Base-by-base conservation (phyloP, 2,329 filamentous ascomycete species). In the Hymenoscyphus linearis region DNA sequence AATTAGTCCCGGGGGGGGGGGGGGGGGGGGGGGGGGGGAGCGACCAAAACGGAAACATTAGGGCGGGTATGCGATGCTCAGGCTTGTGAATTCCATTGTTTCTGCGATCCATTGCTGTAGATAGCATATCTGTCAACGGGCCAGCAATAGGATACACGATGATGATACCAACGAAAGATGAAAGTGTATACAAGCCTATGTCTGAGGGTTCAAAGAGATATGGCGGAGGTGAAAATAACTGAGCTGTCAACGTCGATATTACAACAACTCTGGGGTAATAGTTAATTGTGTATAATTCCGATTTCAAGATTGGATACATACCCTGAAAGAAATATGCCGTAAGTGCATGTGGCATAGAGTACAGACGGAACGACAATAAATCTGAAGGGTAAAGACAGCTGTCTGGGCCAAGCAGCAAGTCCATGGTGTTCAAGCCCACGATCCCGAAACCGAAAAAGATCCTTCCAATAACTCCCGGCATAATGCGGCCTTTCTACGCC, bases 1-100 rank as follows among this genome's bases (percentile, higher is more conserved):
- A 26, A 74, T 63, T 1, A 75, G 68, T 9, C 73, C 74, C n/a
- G n/a, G n/a, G n/a, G n/a, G n/a, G n/a, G n/a, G n/a, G n/a, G n/a
- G n/a, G n/a, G n/a, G n/a, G n/a, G n/a, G n/a, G n/a, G n/a, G n/a
- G n/a, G n/a, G 4, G 68, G 55, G 3, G 74, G 70, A n/a, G 69
- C 71, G 36, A 74, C 56, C n/a, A 75, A 52, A 76, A 72, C 4
- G 76, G 75, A 12, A 77, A 63, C 26, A 75, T 68, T 1, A 78
- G 69, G 2, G 74, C 71, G 2, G 76, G 73, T 2, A 78, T 67
- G 31, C 75, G 71, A 65, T 76, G 72, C 59, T 77, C 74, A 22
- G 76, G 75, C 56, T 75, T 71, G 63, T 76, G 74, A 27, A 74
- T 57, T 27, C 72, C 70, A 44, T 67, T 66, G 59, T 75, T 74